Conservation (phyloP, 202 grass and related monocot species). For the Saccharum hybrid region DNA sequence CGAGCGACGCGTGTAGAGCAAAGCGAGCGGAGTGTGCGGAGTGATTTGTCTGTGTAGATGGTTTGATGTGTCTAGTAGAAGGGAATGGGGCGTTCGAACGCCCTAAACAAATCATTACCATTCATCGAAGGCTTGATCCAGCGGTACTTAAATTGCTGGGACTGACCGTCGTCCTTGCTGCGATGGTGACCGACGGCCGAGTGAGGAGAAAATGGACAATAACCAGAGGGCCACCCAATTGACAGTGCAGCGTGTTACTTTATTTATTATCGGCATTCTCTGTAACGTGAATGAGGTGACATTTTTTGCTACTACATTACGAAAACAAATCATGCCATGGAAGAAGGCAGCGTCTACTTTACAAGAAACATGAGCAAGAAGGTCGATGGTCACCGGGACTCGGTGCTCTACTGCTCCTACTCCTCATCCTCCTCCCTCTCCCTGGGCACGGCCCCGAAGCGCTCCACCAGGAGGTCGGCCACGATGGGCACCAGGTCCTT, state of each 20-base stretch:
- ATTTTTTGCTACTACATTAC: neutral
- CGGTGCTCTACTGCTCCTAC: neutral
- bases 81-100: no score
- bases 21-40: no score
- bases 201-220: no score
- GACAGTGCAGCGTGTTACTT: neutral
- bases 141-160: no score
- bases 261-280: conserved; percentile 45
- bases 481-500: conserved; percentile 81
- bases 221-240: no score
- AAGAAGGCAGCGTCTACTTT: conserved; percentile 42
- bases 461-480: conserved; percentile 72
- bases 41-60: no score
- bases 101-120: no score
- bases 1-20: no score
- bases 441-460: conserved; percentile 71
- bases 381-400: neutral
- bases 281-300: conserved; percentile 15
- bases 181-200: no score
- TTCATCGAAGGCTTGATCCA: no score
- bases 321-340: conserved; percentile 31
- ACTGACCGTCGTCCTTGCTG: no score
- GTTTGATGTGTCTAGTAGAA: no score
- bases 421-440: conserved; percentile 82
- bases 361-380: conserved; percentile 3